These are phyloP conservation scores for Floccularia luteovirens DNA, from an alignment of 768 basidiomycete species.

Conservation along the genomic window DNA sequence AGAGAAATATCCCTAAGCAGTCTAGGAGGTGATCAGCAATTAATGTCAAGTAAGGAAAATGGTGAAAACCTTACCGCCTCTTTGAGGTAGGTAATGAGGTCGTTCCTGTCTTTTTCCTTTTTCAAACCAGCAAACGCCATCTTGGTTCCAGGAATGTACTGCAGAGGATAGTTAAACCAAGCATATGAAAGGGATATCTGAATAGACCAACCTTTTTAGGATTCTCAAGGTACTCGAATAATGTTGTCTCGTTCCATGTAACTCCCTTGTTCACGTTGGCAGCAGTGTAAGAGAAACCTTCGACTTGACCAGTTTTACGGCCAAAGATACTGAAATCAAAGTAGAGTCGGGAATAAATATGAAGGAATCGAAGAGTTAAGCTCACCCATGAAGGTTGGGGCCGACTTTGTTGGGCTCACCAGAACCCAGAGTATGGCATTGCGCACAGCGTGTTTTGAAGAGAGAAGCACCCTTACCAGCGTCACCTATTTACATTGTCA, in stretches of 20 bases:
- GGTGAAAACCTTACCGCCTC: constrained; percentile 45
- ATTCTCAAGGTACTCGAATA: constrained; percentile 95
- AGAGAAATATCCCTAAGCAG: too few species aligned
- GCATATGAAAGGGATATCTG: neutral
- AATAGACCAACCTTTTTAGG: constrained; percentile 78
- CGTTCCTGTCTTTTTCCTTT: constrained; percentile 97
- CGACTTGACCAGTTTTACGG: constrained; percentile 79
- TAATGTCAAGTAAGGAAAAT: neutral
- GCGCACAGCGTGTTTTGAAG: constrained; percentile 94
- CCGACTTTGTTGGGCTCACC: constrained; percentile 86
- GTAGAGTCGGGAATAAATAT: neutral
- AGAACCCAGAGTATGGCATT: constrained; percentile 84
- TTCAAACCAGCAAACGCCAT: constrained; percentile 99
- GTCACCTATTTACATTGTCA: constrained; percentile 49
- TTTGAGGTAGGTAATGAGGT: constrained; percentile 84
- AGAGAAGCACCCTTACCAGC: constrained; percentile 83
- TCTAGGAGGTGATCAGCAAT: too few species aligned
- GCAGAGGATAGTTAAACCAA: neutral
- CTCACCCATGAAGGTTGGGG: constrained; percentile 91
- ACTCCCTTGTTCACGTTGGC: constrained; percentile 96
- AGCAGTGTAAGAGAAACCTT: constrained; percentile 86
- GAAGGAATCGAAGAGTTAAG: constrained; percentile 1
- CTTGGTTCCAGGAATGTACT: constrained; percentile 96
- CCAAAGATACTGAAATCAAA: constrained; percentile 60
- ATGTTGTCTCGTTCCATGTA: constrained; percentile 77